phyloP scores from a whole-genome alignment of 305 asterid genomes.

The Fraxinus sp. region DNA sequence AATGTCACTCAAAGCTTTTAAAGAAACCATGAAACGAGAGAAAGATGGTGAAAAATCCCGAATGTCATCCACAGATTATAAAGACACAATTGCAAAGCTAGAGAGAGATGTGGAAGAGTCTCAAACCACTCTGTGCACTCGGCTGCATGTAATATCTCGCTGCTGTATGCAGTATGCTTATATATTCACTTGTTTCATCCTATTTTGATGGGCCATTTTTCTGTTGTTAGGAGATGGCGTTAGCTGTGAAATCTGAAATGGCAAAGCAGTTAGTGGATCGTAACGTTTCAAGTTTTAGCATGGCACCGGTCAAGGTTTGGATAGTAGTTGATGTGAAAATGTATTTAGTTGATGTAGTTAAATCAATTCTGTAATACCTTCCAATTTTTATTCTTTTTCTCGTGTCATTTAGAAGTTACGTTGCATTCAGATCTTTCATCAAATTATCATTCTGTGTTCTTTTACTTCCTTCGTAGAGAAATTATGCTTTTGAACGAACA shows the following conservation, averaged over 20 bases:
- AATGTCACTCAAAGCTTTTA: constrained; percentile 46
- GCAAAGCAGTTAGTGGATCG: constrained; percentile 53
- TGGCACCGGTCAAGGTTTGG: constrained; percentile 90
- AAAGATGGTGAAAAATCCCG: constrained; percentile 37
- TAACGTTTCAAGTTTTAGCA: constrained; percentile 72
- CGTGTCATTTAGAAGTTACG: not conserved
- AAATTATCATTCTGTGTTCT: constrained; percentile 1
- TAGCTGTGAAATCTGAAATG: constrained; percentile 72
- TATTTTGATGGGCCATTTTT: constrained; percentile 25
- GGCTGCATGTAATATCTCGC: constrained; percentile 62
- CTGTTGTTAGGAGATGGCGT: constrained; percentile 68
- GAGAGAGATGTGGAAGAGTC: constrained; percentile 63
- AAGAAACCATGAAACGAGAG: constrained; percentile 41
- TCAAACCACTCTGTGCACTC: constrained; percentile 51
- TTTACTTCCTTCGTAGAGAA: constrained; percentile 52
- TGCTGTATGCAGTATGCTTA: constrained; percentile 10
- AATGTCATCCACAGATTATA: constrained; percentile 26
- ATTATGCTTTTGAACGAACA: constrained; percentile 89
- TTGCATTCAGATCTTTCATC: not conserved
- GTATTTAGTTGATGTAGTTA: not conserved
- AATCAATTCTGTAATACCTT: not conserved
- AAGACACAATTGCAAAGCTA: constrained; percentile 50
- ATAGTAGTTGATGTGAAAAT: constrained; percentile 7
- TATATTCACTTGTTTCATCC: constrained; percentile 22
- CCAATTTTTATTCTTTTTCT: constrained; percentile 13